phyloP scores from a whole-genome alignment of 176 grass and related monocot species.

The Oryza glumipatula region DNA sequence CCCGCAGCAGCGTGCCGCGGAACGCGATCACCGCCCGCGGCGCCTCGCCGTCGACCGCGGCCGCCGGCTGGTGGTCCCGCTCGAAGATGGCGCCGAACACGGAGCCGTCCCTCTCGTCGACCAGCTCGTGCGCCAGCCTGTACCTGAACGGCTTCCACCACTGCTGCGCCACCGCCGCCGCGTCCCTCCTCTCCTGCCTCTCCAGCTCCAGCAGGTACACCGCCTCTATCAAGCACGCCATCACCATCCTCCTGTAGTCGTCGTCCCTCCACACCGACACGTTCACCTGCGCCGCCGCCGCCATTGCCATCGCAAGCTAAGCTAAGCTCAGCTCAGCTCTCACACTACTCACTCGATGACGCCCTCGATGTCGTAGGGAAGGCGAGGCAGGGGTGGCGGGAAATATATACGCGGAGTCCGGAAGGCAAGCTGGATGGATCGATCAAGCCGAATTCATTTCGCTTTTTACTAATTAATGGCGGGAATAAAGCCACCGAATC shows the following conservation, averaged over 20 bases:
- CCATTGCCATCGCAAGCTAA: conserved; percentile 51
- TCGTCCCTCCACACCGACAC: conserved; percentile 51
- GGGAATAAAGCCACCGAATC: conserved; percentile 46
- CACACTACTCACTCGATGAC: not conserved
- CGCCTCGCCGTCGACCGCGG: conserved; percentile 32
- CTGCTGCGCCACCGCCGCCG: conserved; percentile 64
- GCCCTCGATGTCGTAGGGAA: conserved; percentile 31
- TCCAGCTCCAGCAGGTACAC: conserved; percentile 92
- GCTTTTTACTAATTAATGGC: conserved; percentile 14
- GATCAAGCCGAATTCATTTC: conserved; percentile 45
- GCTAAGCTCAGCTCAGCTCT: not conserved
- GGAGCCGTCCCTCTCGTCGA: conserved; percentile 81
- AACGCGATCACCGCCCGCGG: conserved; percentile 80
- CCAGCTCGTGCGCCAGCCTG: conserved; percentile 67
- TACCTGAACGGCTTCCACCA: conserved; percentile 99
- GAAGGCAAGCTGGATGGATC: not conserved
- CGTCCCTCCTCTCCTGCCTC: conserved; percentile 63
- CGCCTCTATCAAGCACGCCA: conserved; percentile 87
- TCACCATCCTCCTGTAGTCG: conserved; percentile 84
- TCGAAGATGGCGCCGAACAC: conserved; percentile 89
- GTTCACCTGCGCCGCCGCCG: conserved; percentile 1
- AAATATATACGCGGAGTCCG: conserved; percentile 36
- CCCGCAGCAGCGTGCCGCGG: conserved; percentile 73
- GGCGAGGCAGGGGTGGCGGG: not conserved
- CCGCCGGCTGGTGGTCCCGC: conserved; percentile 52